Evolutionary conservation across 2,329 filamentous ascomycete species (phyloP).

Genomic region (Ophiostoma populinum): DNA sequence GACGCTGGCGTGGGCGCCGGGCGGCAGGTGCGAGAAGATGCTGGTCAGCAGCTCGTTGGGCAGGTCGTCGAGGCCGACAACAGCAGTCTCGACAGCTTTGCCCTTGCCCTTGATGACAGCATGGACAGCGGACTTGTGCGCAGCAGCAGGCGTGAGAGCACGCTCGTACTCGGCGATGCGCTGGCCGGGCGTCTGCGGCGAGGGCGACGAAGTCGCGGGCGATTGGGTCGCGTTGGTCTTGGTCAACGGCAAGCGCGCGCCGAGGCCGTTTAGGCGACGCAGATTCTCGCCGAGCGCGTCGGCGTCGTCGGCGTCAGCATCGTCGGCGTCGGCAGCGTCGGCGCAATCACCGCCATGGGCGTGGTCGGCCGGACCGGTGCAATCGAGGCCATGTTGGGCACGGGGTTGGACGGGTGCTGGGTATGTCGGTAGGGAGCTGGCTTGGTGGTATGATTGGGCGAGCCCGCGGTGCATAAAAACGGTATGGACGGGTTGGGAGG

Average conservation of each 20-base stretch:
- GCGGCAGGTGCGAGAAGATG: conserved; percentile 79
- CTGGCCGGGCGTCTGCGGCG: conserved; percentile 23
- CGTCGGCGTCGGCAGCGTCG: conserved; percentile 15
- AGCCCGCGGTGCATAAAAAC: conserved; percentile 50
- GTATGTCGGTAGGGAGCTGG: no score
- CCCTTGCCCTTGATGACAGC: conserved; percentile 26
- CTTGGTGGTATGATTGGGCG: no score
- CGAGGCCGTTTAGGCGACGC: conserved; percentile 30
- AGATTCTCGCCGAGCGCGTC: conserved; percentile 31
- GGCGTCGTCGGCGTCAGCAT: conserved; percentile 19
- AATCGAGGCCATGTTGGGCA: conserved; percentile 40
- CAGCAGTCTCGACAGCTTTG: no score
- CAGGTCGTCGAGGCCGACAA: conserved; percentile 43
- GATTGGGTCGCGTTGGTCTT: no score
- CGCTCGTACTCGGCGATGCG: conserved; percentile 45
- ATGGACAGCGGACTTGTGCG: conserved; percentile 32
- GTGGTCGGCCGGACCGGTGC: conserved; percentile 22
- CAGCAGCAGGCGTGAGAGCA: conserved; percentile 30
- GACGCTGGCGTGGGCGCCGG: conserved; percentile 64
- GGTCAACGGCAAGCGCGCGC: not conserved
- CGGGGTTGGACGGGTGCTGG: no score
- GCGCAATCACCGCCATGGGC: conserved; percentile 8
- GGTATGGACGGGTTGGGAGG: conserved; percentile 1
- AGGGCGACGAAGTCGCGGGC: not conserved
- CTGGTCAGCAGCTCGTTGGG: conserved; percentile 48